Evolutionary conservation across 768 basidiomycete genomes (phyloP), one percentile per base, ranked within the genome.

Genomic region (Leccinellum albellum): DNA sequence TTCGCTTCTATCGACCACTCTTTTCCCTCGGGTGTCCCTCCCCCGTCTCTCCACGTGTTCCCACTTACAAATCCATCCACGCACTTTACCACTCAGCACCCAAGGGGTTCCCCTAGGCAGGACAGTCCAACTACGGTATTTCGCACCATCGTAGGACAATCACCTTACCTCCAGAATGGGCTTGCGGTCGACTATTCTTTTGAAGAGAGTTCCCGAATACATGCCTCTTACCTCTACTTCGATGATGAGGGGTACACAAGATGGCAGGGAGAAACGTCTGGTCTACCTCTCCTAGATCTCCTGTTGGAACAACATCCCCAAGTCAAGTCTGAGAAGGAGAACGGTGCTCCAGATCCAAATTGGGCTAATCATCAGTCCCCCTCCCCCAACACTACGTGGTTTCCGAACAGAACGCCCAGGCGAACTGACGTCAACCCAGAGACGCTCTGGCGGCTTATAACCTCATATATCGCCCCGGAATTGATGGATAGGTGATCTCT

Each of bases 211-310:
- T 79, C 84, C 13, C 81, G 84, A 26, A 81, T 91, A 44, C 82
- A 86, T 0, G 87, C 89, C 2, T 89, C 89, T 0, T 93, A 93
- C 69, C 80, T 93, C 32, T 93, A 93, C 68, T 85, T 89, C 57
- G 91, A 93, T 61, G 90, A 93, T 66, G 89, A 92, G 68, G 91
- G 91, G 3, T 89, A 86, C 67, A 89, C 91, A 0, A 76, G 91
- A 55, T 93, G 91, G 91, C 91, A 93, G 74, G 94, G 94, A 29
- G 93, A 95, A 65, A 92, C 92, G 1, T 95, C 93, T 4, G 94
- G 94, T 24, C 81, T 96, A 0, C 94, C 94, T 6, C 81, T 96
- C 4, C 81, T 95, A 26, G 91, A 95, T 69, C 74, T 92, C 8
- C 76, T 97, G 26, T 82, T 91, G 28, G 91, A 93, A 67, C 80